Conservation (phyloP, 116 monocot species). For the Iris pallida region DNA sequence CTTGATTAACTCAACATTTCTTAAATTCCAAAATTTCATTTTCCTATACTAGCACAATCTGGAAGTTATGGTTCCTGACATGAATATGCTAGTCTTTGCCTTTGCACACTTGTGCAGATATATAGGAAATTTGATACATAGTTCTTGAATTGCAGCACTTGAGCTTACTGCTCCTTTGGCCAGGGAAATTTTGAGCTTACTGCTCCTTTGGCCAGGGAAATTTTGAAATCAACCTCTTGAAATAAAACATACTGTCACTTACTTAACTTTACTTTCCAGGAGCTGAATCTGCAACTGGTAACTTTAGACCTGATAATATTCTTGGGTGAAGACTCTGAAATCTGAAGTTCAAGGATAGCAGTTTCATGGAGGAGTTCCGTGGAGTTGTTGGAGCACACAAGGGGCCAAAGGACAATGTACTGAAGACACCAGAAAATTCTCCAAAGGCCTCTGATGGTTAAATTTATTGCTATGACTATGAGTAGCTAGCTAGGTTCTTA, state of each 20-base stretch:
- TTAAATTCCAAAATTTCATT: no score
- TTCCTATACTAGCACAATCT: no score
- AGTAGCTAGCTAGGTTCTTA: no score
- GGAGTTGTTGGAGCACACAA: no score
- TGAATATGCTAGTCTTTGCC: background rate
- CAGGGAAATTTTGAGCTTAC: constrained; percentile 57
- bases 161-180: constrained; percentile 80
- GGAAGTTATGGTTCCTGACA: background rate
- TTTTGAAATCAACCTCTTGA: constrained; percentile 18
- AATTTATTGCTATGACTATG: no score
- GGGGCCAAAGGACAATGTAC: no score
- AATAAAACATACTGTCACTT: constrained; percentile 27
- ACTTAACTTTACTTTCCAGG: constrained; percentile 27
- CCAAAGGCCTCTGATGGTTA: no score
- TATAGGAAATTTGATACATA: background rate
- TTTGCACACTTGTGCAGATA: background rate
- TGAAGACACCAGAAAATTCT: no score
- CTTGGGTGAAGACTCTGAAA: no score
- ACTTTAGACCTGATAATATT: constrained; percentile 19
- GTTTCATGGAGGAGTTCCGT: no score
- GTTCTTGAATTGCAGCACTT: constrained; percentile 38
- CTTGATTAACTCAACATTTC: no score
- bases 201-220: constrained; percentile 24
- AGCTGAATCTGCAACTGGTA: constrained; percentile 16
- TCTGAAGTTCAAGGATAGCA: no score